Evolutionary conservation across 202 grass and related monocot species (phyloP).

Genomic region (Zoysia matrella): DNA sequence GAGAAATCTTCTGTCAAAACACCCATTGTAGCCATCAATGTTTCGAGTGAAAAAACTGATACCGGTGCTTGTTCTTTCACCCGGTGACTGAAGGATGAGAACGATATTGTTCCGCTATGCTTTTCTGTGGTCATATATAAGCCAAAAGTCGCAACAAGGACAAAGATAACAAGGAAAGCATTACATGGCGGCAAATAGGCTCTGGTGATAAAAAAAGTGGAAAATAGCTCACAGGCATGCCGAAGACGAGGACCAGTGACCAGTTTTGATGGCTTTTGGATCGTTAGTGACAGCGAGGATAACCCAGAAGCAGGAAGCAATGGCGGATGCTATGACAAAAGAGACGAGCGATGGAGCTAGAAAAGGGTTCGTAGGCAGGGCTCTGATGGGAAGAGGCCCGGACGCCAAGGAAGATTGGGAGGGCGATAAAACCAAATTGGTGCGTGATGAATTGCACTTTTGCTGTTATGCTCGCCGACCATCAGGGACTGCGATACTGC

Average conservation of each 20-base stretch:
- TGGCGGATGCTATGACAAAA: slow-evolving; percentile 62
- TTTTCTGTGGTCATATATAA: slow-evolving; percentile 43
- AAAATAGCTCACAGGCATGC: slow-evolving; percentile 71
- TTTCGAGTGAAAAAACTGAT: no score
- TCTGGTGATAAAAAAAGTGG: slow-evolving; percentile 41
- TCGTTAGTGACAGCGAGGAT: slow-evolving; percentile 62
- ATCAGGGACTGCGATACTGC: slow-evolving; percentile 39
- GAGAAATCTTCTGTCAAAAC: no score
- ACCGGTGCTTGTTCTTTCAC: no score
- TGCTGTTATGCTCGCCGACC: slow-evolving; percentile 46
- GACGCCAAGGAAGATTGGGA: slow-evolving; percentile 68
- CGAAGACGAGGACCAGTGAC: slow-evolving; percentile 65
- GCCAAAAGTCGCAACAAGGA: slow-evolving; percentile 50
- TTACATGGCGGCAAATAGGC: slow-evolving; percentile 52
- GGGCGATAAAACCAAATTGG: slow-evolving; percentile 62
- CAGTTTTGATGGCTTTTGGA: slow-evolving; percentile 79
- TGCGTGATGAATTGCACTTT: slow-evolving; percentile 71
- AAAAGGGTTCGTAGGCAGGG: slow-evolving; percentile 57
- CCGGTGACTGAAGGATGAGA: no score
- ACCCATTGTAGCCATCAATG: no score
- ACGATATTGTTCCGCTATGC: no score
- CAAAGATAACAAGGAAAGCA: slow-evolving; percentile 43
- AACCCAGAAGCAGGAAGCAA: slow-evolving; percentile 64
- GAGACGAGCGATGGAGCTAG: slow-evolving; percentile 69
- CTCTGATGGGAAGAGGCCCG: slow-evolving; percentile 60